A percentile compares a stretch with the other conserved stretches of the same genome.
These are phyloP conservation scores for Fusarium austroafricanum DNA, from an alignment of 2,329 filamentous ascomycete species.

Conservation along the genomic window DNA sequence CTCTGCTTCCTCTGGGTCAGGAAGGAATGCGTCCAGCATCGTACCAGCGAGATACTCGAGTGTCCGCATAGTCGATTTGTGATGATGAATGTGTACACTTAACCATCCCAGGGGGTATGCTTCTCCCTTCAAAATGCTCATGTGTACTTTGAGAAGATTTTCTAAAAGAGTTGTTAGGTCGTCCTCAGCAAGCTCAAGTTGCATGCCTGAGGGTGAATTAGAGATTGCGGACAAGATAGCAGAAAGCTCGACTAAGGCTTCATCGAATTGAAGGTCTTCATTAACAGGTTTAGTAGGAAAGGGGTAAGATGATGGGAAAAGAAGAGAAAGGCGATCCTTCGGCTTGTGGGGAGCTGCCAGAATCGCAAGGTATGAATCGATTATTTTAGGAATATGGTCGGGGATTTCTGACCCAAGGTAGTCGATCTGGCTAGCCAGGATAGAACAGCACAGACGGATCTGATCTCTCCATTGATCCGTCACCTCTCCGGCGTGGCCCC, in stretches of 20 bases:
- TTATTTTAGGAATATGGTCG: slow-evolving; percentile 89
- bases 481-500: slow-evolving; percentile 80
- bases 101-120: slow-evolving; percentile 92
- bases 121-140: slow-evolving; percentile 88
- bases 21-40: slow-evolving; percentile 84
- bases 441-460: slow-evolving; percentile 91
- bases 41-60: slow-evolving; percentile 85
- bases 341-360: slow-evolving; percentile 64
- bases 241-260: slow-evolving; percentile 88
- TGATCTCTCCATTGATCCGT: slow-evolving; percentile 93
- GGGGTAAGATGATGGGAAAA: slow-evolving; percentile 91
- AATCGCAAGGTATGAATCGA: slow-evolving; percentile 87
- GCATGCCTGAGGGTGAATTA: slow-evolving; percentile 75
- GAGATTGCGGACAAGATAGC: slow-evolving; percentile 87
- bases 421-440: slow-evolving; percentile 86
- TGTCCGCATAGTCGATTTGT: slow-evolving; percentile 87
- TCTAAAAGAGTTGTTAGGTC: slow-evolving; percentile 81
- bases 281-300: slow-evolving; percentile 80
- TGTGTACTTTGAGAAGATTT: slow-evolving; percentile 84
- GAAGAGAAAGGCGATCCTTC: slow-evolving; percentile 79
- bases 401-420: slow-evolving; percentile 84
- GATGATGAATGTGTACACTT: slow-evolving; percentile 91
- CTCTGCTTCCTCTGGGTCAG: slow-evolving; percentile 90
- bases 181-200: slow-evolving; percentile 78
- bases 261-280: slow-evolving; percentile 76